Conservation (phyloP, 2,329 filamentous ascomycete species). For the Gaeumannomyces tritici region DNA sequence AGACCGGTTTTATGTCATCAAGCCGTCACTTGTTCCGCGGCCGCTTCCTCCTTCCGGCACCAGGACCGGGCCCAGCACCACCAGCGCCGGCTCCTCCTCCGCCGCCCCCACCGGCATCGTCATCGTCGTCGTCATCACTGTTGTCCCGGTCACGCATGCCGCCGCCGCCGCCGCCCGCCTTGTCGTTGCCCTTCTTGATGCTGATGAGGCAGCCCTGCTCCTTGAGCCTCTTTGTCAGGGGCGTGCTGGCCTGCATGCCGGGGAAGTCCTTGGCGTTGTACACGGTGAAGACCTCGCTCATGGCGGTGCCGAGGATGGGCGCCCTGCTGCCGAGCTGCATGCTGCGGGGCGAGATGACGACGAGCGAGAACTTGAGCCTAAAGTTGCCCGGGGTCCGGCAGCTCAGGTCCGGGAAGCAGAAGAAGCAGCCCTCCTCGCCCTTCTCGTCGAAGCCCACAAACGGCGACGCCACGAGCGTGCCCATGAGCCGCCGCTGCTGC, state of each 20-base stretch:
- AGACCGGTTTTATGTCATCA: neutral
- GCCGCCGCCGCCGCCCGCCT: conserved; percentile 23
- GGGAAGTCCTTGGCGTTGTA: conserved; percentile 82
- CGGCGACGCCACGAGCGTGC: conserved; percentile 65
- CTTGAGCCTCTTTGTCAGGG: conserved; percentile 63
- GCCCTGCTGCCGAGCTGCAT: conserved; percentile 43
- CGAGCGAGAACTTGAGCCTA: conserved; percentile 62
- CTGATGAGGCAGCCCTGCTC: conserved; percentile 76
- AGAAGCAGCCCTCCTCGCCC: conserved; percentile 68
- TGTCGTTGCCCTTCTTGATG: conserved; percentile 78
- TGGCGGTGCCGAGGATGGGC: conserved; percentile 39
- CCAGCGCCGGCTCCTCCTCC: neutral
- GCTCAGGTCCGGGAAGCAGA: conserved; percentile 75
- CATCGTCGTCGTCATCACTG: conserved; percentile 32
- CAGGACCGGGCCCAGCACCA: neutral
- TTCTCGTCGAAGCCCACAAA: conserved; percentile 69
- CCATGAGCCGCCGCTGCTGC: conserved; percentile 69
- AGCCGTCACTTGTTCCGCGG: neutral
- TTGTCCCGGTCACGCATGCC: conserved; percentile 27
- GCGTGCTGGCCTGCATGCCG: conserved; percentile 71
- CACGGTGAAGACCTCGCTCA: conserved; percentile 67
- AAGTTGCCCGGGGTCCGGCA: conserved; percentile 71
- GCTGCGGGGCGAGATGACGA: conserved; percentile 56
- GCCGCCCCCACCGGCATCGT: conserved; percentile 18
- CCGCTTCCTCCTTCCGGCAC: neutral